phyloP scores from a whole-genome alignment of 2,329 filamentous ascomycete genomes.

The Gremmenia infestans region DNA sequence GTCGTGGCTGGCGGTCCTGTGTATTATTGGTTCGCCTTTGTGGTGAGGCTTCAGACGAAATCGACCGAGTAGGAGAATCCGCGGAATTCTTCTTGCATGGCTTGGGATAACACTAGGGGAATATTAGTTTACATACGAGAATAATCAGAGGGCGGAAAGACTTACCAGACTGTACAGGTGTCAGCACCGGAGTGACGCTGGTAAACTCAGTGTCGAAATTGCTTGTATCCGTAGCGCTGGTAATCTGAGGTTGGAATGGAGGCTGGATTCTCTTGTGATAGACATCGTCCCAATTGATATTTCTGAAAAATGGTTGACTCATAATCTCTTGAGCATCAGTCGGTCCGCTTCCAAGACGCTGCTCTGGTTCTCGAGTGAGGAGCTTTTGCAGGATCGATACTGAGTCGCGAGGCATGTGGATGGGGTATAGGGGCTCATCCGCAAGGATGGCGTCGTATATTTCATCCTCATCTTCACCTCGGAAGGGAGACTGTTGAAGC shows the following conservation, averaged over 20 bases:
- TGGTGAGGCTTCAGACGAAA: slow-evolving; percentile 26
- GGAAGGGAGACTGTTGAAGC: slow-evolving; percentile 96
- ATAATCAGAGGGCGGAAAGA: slow-evolving; percentile 19
- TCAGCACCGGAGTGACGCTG: slow-evolving; percentile 94
- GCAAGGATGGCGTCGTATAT: slow-evolving; percentile 98
- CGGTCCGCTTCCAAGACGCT: slow-evolving; percentile 86
- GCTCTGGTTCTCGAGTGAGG: slow-evolving; percentile 88
- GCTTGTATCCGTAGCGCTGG: slow-evolving; percentile 93
- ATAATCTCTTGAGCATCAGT: slow-evolving; percentile 98
- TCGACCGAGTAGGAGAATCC: slow-evolving; percentile 77
- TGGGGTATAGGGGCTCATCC: slow-evolving; percentile 95
- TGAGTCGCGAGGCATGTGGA: slow-evolving; percentile 96
- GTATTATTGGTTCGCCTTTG: no score
- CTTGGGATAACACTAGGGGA: slow-evolving; percentile 78
- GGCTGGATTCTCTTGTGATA: slow-evolving; percentile 90
- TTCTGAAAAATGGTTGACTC: slow-evolving; percentile 97
- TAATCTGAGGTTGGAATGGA: slow-evolving; percentile 86
- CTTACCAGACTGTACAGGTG: slow-evolving; percentile 94
- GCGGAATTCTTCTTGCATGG: slow-evolving; percentile 99
- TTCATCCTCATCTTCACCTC: slow-evolving; percentile 97
- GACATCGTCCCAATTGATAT: slow-evolving; percentile 98
- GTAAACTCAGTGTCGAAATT: slow-evolving; percentile 99
- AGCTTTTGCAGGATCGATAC: slow-evolving; percentile 98
- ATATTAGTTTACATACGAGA: slow-evolving; percentile 3
- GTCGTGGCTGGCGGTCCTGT: neutral